phyloP scores from a whole-genome alignment of 768 basidiomycete genomes.

The Bullera alba region DNA sequence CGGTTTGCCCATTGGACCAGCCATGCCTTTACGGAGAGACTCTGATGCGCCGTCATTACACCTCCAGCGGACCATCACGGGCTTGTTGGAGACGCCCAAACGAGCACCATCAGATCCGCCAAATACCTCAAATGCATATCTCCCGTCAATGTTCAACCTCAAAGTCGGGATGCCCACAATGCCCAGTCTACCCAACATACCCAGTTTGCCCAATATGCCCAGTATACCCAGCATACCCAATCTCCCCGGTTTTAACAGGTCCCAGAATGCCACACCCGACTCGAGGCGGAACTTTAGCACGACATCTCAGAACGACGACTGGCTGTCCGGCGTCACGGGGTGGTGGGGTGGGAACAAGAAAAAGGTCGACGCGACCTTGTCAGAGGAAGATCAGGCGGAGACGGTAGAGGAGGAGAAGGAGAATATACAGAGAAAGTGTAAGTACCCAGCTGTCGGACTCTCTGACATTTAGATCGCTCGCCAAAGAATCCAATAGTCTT shows the following conservation, averaged over 20 bases:
- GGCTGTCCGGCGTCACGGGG: constrained; percentile 26
- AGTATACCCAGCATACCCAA: background rate
- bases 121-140: background rate
- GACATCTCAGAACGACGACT: constrained; percentile 19
- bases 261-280: background rate
- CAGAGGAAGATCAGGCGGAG: constrained; percentile 55
- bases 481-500: constrained; percentile 84
- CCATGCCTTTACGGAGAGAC: constrained; percentile 1
- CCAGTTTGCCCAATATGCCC: constrained; percentile 1
- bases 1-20: constrained; percentile 21
- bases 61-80: constrained; percentile 37
- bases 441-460: constrained; percentile 26
- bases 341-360: constrained; percentile 50
- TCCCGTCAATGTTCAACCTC: constrained; percentile 5
- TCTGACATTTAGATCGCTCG: constrained; percentile 57
- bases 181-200: constrained; percentile 1
- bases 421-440: constrained; percentile 58
- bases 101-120: too few relatives aligned
- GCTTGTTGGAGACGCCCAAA: constrained; percentile 10
- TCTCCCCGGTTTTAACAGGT: background rate
- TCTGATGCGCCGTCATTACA: constrained; percentile 26
- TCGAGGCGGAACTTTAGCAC: constrained; percentile 19
- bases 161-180: constrained; percentile 3
- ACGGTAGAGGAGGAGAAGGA: constrained; percentile 52
- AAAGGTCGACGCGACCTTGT: constrained; percentile 50